Evolutionary conservation across 306 rosid species (phyloP), one percentile per base, ranked within the genome.

Genomic region (Vigna reflexopilosa): DNA sequence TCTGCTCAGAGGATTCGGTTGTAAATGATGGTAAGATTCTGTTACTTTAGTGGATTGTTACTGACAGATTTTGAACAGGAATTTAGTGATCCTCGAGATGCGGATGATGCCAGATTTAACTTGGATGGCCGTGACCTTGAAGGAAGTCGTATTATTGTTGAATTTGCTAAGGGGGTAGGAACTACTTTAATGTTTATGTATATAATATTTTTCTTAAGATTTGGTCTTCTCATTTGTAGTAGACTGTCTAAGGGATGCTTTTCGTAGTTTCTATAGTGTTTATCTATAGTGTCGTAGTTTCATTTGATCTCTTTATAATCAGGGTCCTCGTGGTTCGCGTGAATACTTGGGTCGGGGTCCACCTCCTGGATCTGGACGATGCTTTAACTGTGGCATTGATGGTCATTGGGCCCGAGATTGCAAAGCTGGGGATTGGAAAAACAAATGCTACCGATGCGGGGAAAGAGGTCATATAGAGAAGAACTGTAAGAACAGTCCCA

Each of bases 371-470:
- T 87, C 97, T 73, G 97, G 97, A 7, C 97, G 97, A 55, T 91
- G 97, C 86, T 91, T 91, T 80, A 91, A 91, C 72, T 91, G 97
- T 34, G 97, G 97, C 66, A 72, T 91, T 74, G 97, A 91, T 81
- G 97, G 97, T 15, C 97, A 91, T 19, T 91, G 97, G 97, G 97
- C 94, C 36, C 85, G 94, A 38, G 97, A 91, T 80, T 91, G 97
- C 88, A 90, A 90, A 59, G 94, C 97, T 65, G 97, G 97, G 24
- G 97, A 91, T 71, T 91, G 97, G 97, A 91, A 91, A 86, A 91
- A 90, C 85, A 91, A 90, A 50, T 91, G 97, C 73, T 91, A 91
- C 76, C 93, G 97, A 50, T 90, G 97, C 81, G 97, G 97, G n/a
- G 97, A 90, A 77, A 86, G 97, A 75, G 97, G 97, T 66, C 97